Evolutionary conservation across 768 basidiomycete species (phyloP).

Genomic region (Rossbeevera mucosa): DNA sequence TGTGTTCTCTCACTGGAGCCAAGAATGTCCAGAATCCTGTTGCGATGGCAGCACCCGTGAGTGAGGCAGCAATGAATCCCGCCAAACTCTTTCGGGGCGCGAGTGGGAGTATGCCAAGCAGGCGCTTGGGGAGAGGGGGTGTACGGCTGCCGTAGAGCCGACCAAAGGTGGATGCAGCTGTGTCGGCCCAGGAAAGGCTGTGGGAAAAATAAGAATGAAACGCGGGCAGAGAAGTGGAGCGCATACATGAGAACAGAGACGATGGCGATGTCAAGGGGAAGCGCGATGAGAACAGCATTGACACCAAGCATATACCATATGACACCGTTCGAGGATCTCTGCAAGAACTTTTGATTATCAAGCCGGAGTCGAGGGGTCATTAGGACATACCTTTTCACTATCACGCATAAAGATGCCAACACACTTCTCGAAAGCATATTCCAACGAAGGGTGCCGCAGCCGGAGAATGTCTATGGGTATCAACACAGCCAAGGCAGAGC

Average conservation of each 20-base stretch:
- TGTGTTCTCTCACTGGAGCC: constrained; percentile 42
- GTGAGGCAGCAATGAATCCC: constrained; percentile 72
- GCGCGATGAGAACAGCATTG: constrained; percentile 65
- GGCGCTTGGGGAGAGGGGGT: constrained; percentile 49
- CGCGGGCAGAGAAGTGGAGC: neutral
- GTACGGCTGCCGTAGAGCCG: constrained; percentile 77
- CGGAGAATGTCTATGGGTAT: constrained; percentile 74
- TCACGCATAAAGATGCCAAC: constrained; percentile 89
- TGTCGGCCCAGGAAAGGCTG: constrained; percentile 95
- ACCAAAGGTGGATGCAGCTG: constrained; percentile 87
- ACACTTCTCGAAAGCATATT: constrained; percentile 60
- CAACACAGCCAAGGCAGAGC: constrained; percentile 62
- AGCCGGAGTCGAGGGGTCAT: neutral
- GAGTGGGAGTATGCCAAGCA: constrained; percentile 53
- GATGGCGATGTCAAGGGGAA: constrained; percentile 86
- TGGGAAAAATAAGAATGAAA: neutral
- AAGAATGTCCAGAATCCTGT: constrained; percentile 67
- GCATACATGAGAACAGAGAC: constrained; percentile 85
- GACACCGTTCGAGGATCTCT: constrained; percentile 75
- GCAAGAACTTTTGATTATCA: neutral
- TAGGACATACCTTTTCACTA: constrained; percentile 58
- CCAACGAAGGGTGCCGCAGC: constrained; percentile 60
- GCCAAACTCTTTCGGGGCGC: constrained; percentile 82
- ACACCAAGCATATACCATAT: constrained; percentile 88
- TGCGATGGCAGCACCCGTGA: constrained; percentile 67